phyloP scores from a whole-genome alignment of 2,329 filamentous ascomycete genomes.

The Aspergillus oerlinghausenensis region DNA sequence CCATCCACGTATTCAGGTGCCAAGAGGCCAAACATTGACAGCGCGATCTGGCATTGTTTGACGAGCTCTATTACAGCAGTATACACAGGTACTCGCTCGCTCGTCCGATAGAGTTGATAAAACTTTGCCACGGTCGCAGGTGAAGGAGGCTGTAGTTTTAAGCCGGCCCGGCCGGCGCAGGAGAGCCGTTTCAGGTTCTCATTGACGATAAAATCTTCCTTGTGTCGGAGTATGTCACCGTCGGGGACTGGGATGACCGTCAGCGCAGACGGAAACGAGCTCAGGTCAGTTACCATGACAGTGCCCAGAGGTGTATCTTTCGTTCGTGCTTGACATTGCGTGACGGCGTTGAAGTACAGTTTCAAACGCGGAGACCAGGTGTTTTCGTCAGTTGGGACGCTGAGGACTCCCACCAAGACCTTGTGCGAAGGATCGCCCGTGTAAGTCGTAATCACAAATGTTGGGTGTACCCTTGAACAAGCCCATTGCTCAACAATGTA shows the following conservation, averaged over 20 bases:
- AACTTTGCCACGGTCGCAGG: slow-evolving; percentile 86
- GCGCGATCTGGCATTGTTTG: slow-evolving; percentile 82
- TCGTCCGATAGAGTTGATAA: slow-evolving; percentile 81
- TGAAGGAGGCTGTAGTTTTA: slow-evolving; percentile 74
- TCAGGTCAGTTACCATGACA: slow-evolving; percentile 90
- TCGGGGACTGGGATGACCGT: slow-evolving; percentile 88
- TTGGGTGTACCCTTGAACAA: slow-evolving; percentile 84
- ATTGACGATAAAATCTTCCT: slow-evolving; percentile 85
- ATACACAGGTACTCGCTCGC: slow-evolving; percentile 72
- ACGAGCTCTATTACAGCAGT: slow-evolving; percentile 81
- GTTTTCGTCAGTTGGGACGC: slow-evolving; percentile 73
- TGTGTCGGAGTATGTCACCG: slow-evolving; percentile 75
- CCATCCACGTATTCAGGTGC: slow-evolving; percentile 89
- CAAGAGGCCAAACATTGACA: slow-evolving; percentile 82
- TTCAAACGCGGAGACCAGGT: slow-evolving; percentile 75
- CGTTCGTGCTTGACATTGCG: slow-evolving; percentile 76
- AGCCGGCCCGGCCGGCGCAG: slow-evolving; percentile 82
- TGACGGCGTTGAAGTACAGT: slow-evolving; percentile 80
- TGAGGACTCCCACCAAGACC: slow-evolving; percentile 74
- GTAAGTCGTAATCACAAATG: slow-evolving; percentile 86
- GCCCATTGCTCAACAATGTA: slow-evolving; percentile 98
- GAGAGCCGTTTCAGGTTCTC: slow-evolving; percentile 88
- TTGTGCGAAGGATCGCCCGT: slow-evolving; percentile 78
- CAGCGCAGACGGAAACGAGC: slow-evolving; percentile 83
- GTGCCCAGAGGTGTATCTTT: slow-evolving; percentile 78